Conservation (phyloP, 2,329 filamentous ascomycete genomes). For the Elsinoe ampelina region DNA sequence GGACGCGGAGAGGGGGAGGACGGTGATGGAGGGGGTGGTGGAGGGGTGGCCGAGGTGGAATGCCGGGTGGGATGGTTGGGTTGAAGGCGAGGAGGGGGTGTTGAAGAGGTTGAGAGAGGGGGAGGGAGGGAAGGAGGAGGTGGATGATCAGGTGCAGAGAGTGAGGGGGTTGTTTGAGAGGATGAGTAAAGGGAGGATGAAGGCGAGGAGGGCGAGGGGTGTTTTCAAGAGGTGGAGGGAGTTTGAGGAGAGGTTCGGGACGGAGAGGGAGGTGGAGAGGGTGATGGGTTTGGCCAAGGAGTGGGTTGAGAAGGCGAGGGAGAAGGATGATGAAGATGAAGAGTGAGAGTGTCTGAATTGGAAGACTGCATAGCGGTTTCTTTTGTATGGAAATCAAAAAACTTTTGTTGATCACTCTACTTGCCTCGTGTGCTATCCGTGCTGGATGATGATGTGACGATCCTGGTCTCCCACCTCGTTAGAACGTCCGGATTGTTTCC, state of each 20-base stretch:
- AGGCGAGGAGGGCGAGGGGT: conserved; percentile 71
- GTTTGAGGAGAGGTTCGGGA: conserved; percentile 67
- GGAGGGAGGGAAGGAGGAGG: conserved; percentile 41
- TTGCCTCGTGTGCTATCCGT: not conserved
- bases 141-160: conserved; percentile 52
- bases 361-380: not conserved
- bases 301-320: conserved; percentile 49
- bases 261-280: conserved; percentile 58
- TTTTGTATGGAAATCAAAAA: not conserved
- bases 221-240: conserved; percentile 89
- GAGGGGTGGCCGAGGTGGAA: conserved; percentile 78
- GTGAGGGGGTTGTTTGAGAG: conserved; percentile 60
- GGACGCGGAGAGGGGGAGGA: conserved; percentile 82
- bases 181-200: conserved; percentile 56
- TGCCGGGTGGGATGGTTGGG: conserved; percentile 85
- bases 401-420: not conserved
- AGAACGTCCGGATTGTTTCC: too few species aligned
- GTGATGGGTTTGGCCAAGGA: conserved; percentile 62
- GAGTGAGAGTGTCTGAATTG: not conserved
- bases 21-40: conserved; percentile 84
- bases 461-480: too few species aligned
- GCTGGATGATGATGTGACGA: too few species aligned
- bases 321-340: conserved; percentile 16
- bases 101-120: conserved; percentile 35
- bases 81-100: conserved; percentile 63